Evolutionary conservation across 2,329 filamentous ascomycete species (phyloP).

Genomic region (Grosmannia clavigera): DNA sequence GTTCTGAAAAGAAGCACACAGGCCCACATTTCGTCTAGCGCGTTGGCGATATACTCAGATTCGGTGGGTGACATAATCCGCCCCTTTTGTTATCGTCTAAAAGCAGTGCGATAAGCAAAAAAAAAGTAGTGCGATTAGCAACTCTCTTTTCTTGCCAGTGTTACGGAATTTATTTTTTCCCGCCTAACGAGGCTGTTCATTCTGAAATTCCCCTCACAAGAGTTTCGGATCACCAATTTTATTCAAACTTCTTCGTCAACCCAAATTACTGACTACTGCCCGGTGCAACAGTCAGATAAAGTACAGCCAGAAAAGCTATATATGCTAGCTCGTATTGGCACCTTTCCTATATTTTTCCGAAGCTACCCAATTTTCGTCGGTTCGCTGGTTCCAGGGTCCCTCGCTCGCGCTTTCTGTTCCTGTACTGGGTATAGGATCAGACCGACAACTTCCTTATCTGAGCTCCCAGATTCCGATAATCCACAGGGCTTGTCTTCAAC

Average conservation of each 20-base stretch:
- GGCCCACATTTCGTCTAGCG: too few species aligned
- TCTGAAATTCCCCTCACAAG: not conserved
- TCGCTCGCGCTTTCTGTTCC: conserved; percentile 2
- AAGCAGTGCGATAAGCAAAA: too few species aligned
- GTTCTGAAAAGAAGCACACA: not conserved
- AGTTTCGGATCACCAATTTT: not conserved
- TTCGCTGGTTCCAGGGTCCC: not conserved
- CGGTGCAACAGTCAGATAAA: conserved; percentile 2
- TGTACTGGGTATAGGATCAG: conserved; percentile 8
- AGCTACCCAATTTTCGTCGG: not conserved
- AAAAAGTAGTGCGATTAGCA: too few species aligned
- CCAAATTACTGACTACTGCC: conserved; percentile 4
- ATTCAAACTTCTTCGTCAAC: not conserved
- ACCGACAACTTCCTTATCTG: not conserved
- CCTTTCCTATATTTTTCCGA: not conserved
- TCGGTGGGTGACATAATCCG: too few species aligned
- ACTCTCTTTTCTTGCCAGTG: not conserved
- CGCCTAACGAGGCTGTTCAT: not conserved
- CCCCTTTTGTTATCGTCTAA: too few species aligned
- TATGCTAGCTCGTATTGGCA: not conserved
- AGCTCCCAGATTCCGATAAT: not conserved
- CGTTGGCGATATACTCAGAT: too few species aligned
- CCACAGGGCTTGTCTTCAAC: not conserved
- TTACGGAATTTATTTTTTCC: not conserved
- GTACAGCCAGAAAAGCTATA: not conserved